Evolutionary conservation across 2,329 filamentous ascomycete genomes (phyloP).

Genomic region (Claviceps spartinae): DNA sequence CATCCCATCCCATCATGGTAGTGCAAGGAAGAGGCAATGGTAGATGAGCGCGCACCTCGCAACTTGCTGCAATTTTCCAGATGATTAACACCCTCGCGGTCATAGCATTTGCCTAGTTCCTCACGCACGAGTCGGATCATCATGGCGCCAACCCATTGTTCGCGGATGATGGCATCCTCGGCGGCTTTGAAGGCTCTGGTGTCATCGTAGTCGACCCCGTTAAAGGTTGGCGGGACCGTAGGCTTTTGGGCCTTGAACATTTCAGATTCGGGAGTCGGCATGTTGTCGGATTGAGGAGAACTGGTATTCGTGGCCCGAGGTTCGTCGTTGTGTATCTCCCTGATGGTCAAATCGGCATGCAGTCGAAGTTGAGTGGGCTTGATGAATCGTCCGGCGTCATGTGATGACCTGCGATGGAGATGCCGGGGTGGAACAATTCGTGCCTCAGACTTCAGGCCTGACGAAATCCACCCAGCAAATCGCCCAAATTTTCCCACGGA

Average conservation of each 20-base stretch:
- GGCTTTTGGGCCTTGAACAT: conserved; percentile 77
- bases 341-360: not conserved
- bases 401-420: too few species aligned
- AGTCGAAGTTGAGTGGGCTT: not conserved
- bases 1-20: too few species aligned
- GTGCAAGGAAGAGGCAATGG: not conserved
- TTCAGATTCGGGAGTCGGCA: conserved; percentile 75
- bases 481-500: too few species aligned
- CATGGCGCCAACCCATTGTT: conserved; percentile 85
- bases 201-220: conserved; percentile 78
- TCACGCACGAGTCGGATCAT: conserved; percentile 73
- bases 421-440: not conserved
- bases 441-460: conserved; percentile 16
- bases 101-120: conserved; percentile 78
- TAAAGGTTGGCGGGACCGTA: conserved; percentile 67
- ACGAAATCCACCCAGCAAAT: too few species aligned
- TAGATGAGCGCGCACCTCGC: conserved; percentile 43
- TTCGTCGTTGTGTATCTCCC: not conserved
- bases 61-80: conserved; percentile 73
- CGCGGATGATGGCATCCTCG: conserved; percentile 68
- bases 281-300: conserved; percentile 23
- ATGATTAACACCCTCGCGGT: conserved; percentile 73
- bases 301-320: not conserved
- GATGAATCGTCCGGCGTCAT: not conserved
- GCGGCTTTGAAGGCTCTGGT: conserved; percentile 68